Base-by-base conservation (phyloP, 2,329 filamentous ascomycete genomes). In the Lecanosticta acicola region DNA sequence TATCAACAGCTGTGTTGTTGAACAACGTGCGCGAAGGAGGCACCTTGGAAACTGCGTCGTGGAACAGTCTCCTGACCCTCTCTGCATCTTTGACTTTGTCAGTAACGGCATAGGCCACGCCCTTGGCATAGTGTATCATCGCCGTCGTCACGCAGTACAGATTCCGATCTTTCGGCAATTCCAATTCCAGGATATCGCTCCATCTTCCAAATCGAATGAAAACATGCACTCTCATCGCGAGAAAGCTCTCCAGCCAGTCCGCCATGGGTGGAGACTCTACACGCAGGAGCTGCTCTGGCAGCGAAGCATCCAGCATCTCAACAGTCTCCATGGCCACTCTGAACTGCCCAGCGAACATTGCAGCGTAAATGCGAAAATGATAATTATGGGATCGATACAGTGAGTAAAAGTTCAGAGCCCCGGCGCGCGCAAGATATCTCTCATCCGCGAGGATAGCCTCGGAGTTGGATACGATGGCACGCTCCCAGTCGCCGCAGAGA, bases 301-400 rank as follows among this genome's bases (percentile, higher is more conserved):
- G 67, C 0, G 79, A 78, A 0, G 66, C 66, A 58, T 88, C 83
- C 39, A 89, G 73, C 36, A 72, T 68, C 0, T 60, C 55, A 0
- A 78, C 76, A 0, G 83, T 81, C 0, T 83, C 75, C 1, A 89
- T 62, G 0, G 84, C 82, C 9, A 82, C 69, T 18, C 68, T 61
- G 1, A 73, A 83, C 59, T 84, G 78, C 0, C 81, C 86, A 0
- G 83, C 78, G 54, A 90, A 84, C 84, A 90, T 87, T 46, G 85
- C 84, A 0, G 82, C 81, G 60, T 90, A 90, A 40, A 89, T 76
- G 2, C 79, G 75, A 53, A 86, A 88, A 59, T 90, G 85, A 56
- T 82, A 83, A 59, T 90, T 74, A 60, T 91, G 86, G 40, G 78
- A 76, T 11, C 85, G 77, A 61, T 90, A 91, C 3, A 89, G 74